Base-by-base conservation (phyloP, 306 rosid species). In the Acacia acuminata region DNA sequence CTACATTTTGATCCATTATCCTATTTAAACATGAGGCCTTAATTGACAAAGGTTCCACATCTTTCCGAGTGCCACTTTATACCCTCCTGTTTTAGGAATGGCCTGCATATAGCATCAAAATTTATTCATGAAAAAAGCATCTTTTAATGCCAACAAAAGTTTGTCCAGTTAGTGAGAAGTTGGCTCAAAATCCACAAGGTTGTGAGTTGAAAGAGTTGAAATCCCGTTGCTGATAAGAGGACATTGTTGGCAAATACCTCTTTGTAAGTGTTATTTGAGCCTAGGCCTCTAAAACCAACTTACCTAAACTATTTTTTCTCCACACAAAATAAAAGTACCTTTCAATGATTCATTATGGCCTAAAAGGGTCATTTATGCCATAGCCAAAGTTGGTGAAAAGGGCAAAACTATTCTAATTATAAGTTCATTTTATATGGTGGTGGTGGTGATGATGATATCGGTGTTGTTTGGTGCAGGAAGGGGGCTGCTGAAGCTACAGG, bases 401-500 rank as follows among this genome's bases (percentile, higher is more conserved):
- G 60, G 7, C 10, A 19, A 47, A 47, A 53, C 16, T 60, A 27
- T 64, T 63, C n/a, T 30, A 61, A 63, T 63, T 64, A 64, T 66
- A 44, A 16, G 16, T 63, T 14, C 11, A 65, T 65, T 16, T 30
- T 32, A 65, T 34, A 32, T 30, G 71, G 38, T 65, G 71, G 16
- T 65, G 42, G 10, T 64, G 72, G 12, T 66, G 45, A 24, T 53
- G n/a, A 5, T 64, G 72, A 4, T 66, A 24, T 8, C 19, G n/a
- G 4, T 78, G 34, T 64, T 73, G 47, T 36, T 66, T 85, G 79
- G 8, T 77, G 72, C 85, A 94, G 96, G 94, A 64, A 87, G 69
- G 44, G 98, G 98, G 38, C 75, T 93, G 25, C 36, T 93, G 81
- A 91, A 90, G 85, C 97, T 94, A 55, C 85, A 88, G 19, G 87